A percentile compares a stretch with the other conserved stretches of the same genome.
Evolutionary conservation across 164 flowering plant species (phyloP).

Genomic region (Aristolochia contorta): DNA sequence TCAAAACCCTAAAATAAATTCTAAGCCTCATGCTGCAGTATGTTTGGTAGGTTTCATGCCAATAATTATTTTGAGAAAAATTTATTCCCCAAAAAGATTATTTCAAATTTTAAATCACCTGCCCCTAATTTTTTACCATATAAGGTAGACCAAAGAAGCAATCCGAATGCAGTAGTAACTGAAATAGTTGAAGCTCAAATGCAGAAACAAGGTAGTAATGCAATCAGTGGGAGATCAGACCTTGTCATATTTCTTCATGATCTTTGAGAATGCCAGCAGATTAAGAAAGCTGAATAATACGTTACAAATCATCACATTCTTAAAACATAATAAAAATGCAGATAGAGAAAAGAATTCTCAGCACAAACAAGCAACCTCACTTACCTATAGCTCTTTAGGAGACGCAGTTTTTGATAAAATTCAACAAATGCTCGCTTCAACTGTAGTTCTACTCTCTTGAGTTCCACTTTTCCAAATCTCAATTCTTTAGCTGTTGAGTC

Average conservation of each 20-base stretch:
- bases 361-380: neutral
- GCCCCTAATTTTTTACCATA: too few species aligned
- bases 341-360: neutral
- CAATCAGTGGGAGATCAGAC: constrained; percentile 16
- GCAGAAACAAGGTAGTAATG: neutral
- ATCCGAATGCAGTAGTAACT: too few species aligned
- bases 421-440: constrained; percentile 43
- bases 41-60: too few species aligned
- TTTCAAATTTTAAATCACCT: too few species aligned
- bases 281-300: constrained; percentile 53
- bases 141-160: too few species aligned
- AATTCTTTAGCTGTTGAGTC: constrained; percentile 18
- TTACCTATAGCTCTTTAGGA: constrained; percentile 65
- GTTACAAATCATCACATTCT: constrained; percentile 6
- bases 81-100: too few species aligned
- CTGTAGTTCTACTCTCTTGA: constrained; percentile 44
- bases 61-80: too few species aligned
- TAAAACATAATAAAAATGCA: neutral
- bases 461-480: constrained; percentile 37
- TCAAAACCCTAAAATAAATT: too few species aligned
- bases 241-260: constrained; percentile 89
- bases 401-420: constrained; percentile 50
- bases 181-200: neutral
- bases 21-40: too few species aligned
- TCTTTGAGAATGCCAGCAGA: constrained; percentile 65